Evolutionary conservation across 305 asterid genomes (phyloP), one percentile per base, ranked within the genome.

Genomic region (Plantago lanceolata): DNA sequence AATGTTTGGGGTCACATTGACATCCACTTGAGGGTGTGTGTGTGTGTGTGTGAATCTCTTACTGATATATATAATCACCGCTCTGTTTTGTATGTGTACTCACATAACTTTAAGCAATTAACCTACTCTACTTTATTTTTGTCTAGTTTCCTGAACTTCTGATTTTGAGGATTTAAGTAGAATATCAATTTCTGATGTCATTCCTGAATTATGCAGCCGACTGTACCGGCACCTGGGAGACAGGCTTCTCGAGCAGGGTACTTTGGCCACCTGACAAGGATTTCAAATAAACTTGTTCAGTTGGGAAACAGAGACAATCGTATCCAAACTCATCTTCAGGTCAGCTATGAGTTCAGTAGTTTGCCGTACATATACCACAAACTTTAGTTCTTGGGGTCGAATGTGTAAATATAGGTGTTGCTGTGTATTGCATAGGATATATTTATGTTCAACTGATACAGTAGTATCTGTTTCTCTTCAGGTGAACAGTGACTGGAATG

Each of bases 251-350:
- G 89, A 64, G 89, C 88, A 5, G 97, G 97, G 69, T 86, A 88
- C 71, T 71, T 88, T 61, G 97, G 97, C 53, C 97, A 91, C 80
- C 60, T 88, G 70, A 91, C 96, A 28, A 86, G 96, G 61, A 84
- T 91, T 66, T 83, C 95, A 65, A 86, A 91, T 78, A 91, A 86
- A 74, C 76, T 91, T 68, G 68, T 81, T 68, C 97, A 91, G 82
- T 63, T 78, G 78, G 96, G 84, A 61, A 83, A 75, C 74, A 76
- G 51, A 69, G 88, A 83, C 61, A 64, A 49, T 35, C 70, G 66
- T 66, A 68, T 91, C 62, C 90, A 77, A 74, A 72, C 77, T 21
- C 85, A 76, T 80, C 81, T 86, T 62, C 85, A 88, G 97, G 97
- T 87, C 55, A 40, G 81, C 53, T 17, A 61, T 47, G 48, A 47